phyloP scores from a whole-genome alignment of 2,329 filamentous ascomycete species.

The Verticillium nubilum region DNA sequence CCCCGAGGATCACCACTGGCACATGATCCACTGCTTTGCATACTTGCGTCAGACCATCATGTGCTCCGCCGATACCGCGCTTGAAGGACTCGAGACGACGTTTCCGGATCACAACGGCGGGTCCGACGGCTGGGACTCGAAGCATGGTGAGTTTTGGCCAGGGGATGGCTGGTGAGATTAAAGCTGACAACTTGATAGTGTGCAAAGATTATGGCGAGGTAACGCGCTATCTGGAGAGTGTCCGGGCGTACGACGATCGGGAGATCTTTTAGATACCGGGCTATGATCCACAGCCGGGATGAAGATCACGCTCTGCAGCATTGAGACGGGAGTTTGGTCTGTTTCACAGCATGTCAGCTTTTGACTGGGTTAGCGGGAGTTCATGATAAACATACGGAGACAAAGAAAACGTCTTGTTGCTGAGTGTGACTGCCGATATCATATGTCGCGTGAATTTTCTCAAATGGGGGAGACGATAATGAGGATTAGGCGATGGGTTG shows the following conservation, averaged over 20 bases:
- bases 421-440: background rate
- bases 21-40: constrained; percentile 43
- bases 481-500: too few relatives aligned
- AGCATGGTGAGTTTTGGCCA: constrained; percentile 27
- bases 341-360: background rate
- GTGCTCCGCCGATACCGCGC: constrained; percentile 38
- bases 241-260: constrained; percentile 37
- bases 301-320: background rate
- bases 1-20: constrained; percentile 37
- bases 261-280: constrained; percentile 30
- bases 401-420: background rate
- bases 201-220: constrained; percentile 38
- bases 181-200: constrained; percentile 18
- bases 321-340: too few relatives aligned
- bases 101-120: constrained; percentile 40
- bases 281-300: background rate
- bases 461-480: too few relatives aligned
- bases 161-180: background rate
- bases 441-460: too few relatives aligned
- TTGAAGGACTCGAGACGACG: constrained; percentile 40
- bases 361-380: background rate
- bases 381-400: background rate
- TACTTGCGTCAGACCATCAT: constrained; percentile 42
- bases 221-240: constrained; percentile 34
- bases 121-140: constrained; percentile 40